A percentile compares a stretch with the other conserved stretches of the same genome.
Evolutionary conservation across 1,139 yeast genomes (phyloP).

Genomic region (Blastobotrys persicus): DNA sequence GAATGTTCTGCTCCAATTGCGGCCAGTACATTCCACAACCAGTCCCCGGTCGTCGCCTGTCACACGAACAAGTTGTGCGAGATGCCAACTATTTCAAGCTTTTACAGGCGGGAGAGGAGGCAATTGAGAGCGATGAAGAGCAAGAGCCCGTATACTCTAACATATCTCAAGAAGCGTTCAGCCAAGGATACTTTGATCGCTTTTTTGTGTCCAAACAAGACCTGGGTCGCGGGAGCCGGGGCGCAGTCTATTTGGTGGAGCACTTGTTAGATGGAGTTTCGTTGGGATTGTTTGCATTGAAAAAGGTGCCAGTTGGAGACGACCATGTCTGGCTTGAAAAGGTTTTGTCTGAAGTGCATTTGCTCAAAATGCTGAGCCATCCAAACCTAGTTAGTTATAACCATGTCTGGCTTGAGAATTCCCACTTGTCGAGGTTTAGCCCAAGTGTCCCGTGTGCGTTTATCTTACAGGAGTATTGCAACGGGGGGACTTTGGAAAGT

Average conservation of each 20-base stretch:
- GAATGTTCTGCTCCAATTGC: conserved; percentile 28
- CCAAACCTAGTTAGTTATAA: conserved; percentile 76
- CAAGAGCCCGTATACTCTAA: conserved; percentile 19
- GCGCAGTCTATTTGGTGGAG: conserved; percentile 78
- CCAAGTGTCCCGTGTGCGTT: conserved; percentile 77
- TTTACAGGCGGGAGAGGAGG: conserved; percentile 19
- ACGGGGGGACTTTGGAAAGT: conserved; percentile 82
- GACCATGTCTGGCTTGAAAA: conserved; percentile 64
- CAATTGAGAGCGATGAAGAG: not conserved
- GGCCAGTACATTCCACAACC: conserved; percentile 25
- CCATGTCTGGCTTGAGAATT: conserved; percentile 88
- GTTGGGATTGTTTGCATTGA: conserved; percentile 77
- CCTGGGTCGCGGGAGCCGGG: conserved; percentile 81
- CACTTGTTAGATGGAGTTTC: conserved; percentile 70
- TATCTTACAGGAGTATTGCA: conserved; percentile 81
- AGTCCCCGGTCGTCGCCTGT: conserved; percentile 4
- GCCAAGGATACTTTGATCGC: conserved; percentile 68
- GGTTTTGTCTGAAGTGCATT: conserved; percentile 74
- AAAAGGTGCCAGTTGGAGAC: conserved; percentile 80
- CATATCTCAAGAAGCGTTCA: conserved; percentile 44
- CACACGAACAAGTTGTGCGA: conserved; percentile 10
- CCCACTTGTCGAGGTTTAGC: conserved; percentile 55
- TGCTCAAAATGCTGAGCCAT: conserved; percentile 50
- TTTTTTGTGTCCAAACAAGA: conserved; percentile 56
- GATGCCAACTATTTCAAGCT: conserved; percentile 34